Conservation (phyloP, 108 stramenopile genomes). For the Nitzschia sp. region DNA sequence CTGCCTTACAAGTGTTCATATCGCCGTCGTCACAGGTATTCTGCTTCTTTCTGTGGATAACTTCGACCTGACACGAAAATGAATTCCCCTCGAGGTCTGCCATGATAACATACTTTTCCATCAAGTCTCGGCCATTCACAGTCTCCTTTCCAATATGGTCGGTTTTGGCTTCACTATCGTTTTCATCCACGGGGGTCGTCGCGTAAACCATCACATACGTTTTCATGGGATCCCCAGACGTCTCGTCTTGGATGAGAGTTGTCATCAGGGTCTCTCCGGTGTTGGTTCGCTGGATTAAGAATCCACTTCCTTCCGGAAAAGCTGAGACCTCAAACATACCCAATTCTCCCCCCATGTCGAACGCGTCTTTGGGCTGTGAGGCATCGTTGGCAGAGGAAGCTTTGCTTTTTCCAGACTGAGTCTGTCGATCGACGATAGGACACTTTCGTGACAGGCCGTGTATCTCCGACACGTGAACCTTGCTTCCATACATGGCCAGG, state of each 20-base stretch:
- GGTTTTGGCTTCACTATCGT: no score
- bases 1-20: background rate
- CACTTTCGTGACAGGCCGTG: constrained; percentile 13
- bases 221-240: background rate
- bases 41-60: constrained; percentile 14
- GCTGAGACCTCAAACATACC: constrained; percentile 66
- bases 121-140: background rate
- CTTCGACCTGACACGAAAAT: constrained; percentile 54
- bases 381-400: background rate
- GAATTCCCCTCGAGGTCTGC: constrained; percentile 56
- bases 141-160: constrained; percentile 5
- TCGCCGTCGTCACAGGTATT: background rate
- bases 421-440: background rate
- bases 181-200: background rate
- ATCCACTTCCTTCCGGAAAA: constrained; percentile 62
- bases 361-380: constrained; percentile 17
- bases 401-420: constrained; percentile 6
- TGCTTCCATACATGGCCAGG: constrained; percentile 49
- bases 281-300: constrained; percentile 56
- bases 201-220: constrained; percentile 35
- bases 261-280: constrained; percentile 44
- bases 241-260: constrained; percentile 45
- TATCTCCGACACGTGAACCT: constrained; percentile 41
- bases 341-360: constrained; percentile 54
- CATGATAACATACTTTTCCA: constrained; percentile 38